Evolutionary conservation across 2,329 filamentous ascomycete species (phyloP).

Genomic region (Aureobasidium sp.): DNA sequence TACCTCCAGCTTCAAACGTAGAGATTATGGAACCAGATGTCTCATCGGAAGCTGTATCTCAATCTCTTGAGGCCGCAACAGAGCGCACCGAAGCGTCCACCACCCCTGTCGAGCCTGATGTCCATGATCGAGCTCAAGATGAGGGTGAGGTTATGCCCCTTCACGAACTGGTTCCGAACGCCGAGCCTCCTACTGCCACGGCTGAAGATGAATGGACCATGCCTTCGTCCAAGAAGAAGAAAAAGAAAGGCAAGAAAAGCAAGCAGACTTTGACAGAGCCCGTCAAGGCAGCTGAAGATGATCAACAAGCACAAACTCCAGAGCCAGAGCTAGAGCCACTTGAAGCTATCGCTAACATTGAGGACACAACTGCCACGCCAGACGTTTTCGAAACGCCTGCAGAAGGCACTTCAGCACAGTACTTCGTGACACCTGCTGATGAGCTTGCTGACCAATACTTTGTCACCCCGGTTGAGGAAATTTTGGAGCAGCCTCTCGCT

Average conservation of each 20-base stretch:
- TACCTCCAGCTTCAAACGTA: background rate
- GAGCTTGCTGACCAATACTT: background rate
- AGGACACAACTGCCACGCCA: background rate
- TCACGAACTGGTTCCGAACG: background rate
- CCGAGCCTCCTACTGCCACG: background rate
- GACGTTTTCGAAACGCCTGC: slow-evolving; percentile 7
- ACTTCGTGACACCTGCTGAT: background rate
- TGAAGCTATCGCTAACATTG: background rate
- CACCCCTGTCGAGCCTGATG: background rate
- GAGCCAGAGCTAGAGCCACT: background rate
- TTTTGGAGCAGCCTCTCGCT: background rate
- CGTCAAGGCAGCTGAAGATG: background rate
- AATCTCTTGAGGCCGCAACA: background rate
- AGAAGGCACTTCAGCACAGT: background rate
- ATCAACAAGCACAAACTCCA: background rate
- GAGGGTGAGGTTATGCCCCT: background rate
- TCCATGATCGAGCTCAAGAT: background rate
- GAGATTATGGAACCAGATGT: background rate
- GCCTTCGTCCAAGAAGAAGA: slow-evolving; percentile 18
- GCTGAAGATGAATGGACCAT: slow-evolving; percentile 9
- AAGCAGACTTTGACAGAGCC: slow-evolving; percentile 5
- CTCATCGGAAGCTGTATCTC: background rate
- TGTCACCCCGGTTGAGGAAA: background rate
- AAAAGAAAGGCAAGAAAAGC: slow-evolving; percentile 22
- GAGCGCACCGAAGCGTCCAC: background rate